Evolutionary conservation across 306 rosid species (phyloP), one percentile per base, ranked within the genome.

Genomic region (Malus sylvestris): DNA sequence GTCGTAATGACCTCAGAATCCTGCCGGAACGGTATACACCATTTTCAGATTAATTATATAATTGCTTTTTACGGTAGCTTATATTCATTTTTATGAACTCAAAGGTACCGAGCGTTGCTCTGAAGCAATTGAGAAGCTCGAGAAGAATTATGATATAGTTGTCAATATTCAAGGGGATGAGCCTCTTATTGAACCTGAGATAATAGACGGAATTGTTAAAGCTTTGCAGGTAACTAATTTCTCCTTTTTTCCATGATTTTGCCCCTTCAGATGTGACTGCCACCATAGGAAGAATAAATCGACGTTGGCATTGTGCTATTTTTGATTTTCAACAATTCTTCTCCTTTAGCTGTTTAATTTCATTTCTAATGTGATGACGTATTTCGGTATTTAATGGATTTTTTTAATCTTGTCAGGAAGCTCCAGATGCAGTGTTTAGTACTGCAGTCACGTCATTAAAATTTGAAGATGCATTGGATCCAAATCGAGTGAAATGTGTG

Each of bases 341-440:
- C 29, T 65, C 13, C 7, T 51, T 23, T 19, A 22, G 30, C 62
- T 33, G 22, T 59, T 46, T n/a, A 8, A 29, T 15, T 68, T 40
- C 49, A 19, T 19, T 33, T 74, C 20, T 38, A 63, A 8, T 22
- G 22, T n/a, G 27, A 58, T 58, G 27, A 11, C 20, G 6, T 35
- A 6, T 68, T 22, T 52, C 38, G n/a, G 53, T 55, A 18, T 58
- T 33, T 33, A 29, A 40, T 68, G 70, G 69, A 57, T 80, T 58
- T 82, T 58, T 55, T 38, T 63, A 71, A 65, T 75, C 72, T 81
- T 44, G 74, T 81, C 89, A 95, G 99, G 90, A 89, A 72, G 79
- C 97, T 71, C 99, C 99, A 33, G 97, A 95, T 88, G 99, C 99
- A 71, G 99, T 95, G 78, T 95, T 95, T 84, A 92, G 99, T 86